Evolutionary conservation across 495 filamentous ascomycete genomes (phyloP), one percentile per base, ranked within the genome.

Genomic region (Aspergillus steynii): DNA sequence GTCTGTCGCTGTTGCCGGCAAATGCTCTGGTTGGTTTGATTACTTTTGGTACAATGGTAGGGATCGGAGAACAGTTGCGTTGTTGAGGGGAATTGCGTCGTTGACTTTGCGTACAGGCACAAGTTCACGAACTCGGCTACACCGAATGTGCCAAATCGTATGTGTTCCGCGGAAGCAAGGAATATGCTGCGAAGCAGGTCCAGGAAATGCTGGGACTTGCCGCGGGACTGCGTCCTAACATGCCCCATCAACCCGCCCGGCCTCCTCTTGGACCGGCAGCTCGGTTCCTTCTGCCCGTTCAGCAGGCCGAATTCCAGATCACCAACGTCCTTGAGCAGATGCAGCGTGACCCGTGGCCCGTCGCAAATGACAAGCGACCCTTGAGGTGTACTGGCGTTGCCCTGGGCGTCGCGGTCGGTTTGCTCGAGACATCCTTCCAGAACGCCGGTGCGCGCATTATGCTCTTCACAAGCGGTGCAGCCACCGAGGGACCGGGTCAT

Each of bases 121-220:
- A 98, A 86, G 91, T 99, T 28, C 96, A 99, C 69, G 96, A 99
- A 78, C 89, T 99, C 68, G 96, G 96, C 58, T 99, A 99, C 72
- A 93, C 89, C 37, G 95, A 97, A 73, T 98, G 96, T 70, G 91
- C 95, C 61, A 99, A 99, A 77, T 97, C 96, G n/a, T 99, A 97
- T 69, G 96, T 99, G 25, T 99, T 99, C 82, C 85, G 96, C 29
- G 96, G 96, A 50, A 96, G 86, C 82, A 99, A 98, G 80, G 96
- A 99, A 66, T 99, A 99, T 74, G 82, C 86, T 27, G 90, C 93
- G 55, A 98, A 98, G 75, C 92, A 98, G 71, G 93, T 99, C 14
- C 95, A 98, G 72, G 96, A 99, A 71, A 99, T 99, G 96, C 86
- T 99, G 26, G 96, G 93, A 26, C 83, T 87, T 29, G 78, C 84